Evolutionary conservation across 441 rosid genomes (phyloP), one percentile per base, ranked within the genome.

Genomic region (Populus hybrid): DNA sequence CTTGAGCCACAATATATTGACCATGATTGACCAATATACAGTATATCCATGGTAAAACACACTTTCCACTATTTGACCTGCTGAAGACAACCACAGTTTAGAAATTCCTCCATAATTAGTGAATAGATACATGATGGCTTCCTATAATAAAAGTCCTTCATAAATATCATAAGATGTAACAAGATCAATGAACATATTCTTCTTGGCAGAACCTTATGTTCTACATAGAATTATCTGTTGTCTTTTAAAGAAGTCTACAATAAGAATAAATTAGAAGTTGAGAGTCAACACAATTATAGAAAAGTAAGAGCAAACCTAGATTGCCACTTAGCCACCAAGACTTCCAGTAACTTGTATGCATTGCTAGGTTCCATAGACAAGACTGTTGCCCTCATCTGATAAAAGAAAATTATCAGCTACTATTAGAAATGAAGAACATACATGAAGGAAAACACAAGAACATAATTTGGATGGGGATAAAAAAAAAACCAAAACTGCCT

Each of bases 11-110:
- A 76, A 92, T 70, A 80, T 84, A 76, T 76, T 82, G 87, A 79
- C 96, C 85, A 57, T 91, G 92, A 83, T 84, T 90, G 86, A 89
- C 87, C 90, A 93, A 81, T 89, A 94, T 87, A 79, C 86, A 86
- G 75, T 89, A 84, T 74, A 94, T 87, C 99, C 98, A 96, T 61
- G 91, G 93, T 65, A 94, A 91, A 78, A 91, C 83, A 79, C 75
- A 66, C 70, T 78, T 87, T 57, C 88, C 94, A 70, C 85, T 83
- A 78, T 80, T 75, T 38, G 89, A 86, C 89, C 99, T 96, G 91
- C 82, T 80, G 67, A 83, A 73, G 67, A 80, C 67, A 73, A 70
- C 23, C 71, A 83, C 32, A 78, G 35, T 63, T 30, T 36, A 50
- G 24, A 66, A 67, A 40, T 59, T 70, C 71, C 57, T 46, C 57